Base-by-base conservation (phyloP, 2,329 filamentous ascomycete genomes). In the Epichloe glyceriae region DNA sequence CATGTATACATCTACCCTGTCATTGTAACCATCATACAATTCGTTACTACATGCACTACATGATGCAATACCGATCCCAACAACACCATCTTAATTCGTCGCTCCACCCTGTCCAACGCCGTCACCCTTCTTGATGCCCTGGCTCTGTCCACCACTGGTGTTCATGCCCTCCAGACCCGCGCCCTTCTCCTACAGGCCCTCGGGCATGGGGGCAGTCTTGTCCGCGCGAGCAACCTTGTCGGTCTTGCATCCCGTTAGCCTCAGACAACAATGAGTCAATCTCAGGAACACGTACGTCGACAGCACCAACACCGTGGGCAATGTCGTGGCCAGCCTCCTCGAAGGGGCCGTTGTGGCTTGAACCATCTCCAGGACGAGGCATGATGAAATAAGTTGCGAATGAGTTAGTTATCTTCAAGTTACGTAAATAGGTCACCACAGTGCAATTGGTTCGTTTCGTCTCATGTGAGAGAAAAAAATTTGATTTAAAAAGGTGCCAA, bases 361-460 rank as follows among this genome's bases (percentile, higher is more conserved):
- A 67, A 49, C 71, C 71, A 58, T 72, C 70, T 71, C 73, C 73
- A 53, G 71, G 63, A 60, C 72, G 70, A 70, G 73, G 73, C 74
- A 76, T 76, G 52, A 51, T 71, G 61, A 41, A 41, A 8, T 12
- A 41, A n/a, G 26, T 40, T 35, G 26, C 17, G 12, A 5, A 17
- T 44, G 26, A 20, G 19, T 30, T 30, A 19, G 30, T 30, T 30
- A 10, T 30, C 30, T 30, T 30, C 1, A 30, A 30, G 30, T 30
- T 10, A 11, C 1, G 3, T 11, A 10, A 30, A 30, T 30, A 30
- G 26, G 26, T 30, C 7, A 30, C 26, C 30, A 30, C 30, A 30
- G 1, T 30, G 8, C 30, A 30, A 30, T 11, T 30, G 30, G 30
- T 30, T 30, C 30, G 30, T 30, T 30, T 30, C 30, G 30, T 30